phyloP scores from a whole-genome alignment of 2,329 filamentous ascomycete species.

The Fusarium graminum region DNA sequence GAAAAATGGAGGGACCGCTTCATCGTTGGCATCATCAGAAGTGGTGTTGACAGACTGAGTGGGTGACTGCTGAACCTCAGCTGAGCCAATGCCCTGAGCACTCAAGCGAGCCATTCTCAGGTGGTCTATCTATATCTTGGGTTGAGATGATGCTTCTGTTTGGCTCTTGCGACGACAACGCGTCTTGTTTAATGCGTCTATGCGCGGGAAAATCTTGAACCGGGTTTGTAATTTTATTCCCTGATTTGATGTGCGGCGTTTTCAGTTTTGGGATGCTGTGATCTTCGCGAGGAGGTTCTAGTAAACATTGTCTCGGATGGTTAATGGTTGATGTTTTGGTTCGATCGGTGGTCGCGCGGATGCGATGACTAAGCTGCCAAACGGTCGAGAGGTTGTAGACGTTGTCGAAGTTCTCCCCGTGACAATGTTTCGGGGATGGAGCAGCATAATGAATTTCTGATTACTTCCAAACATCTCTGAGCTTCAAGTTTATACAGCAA shows the following conservation, averaged over 20 bases:
- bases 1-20: conserved; percentile 61
- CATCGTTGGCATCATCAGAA: conserved; percentile 25
- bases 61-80: conserved; percentile 36
- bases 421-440: no score
- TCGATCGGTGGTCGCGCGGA: neutral
- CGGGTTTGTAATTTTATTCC: neutral
- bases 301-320: neutral
- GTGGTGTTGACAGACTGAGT: conserved; percentile 29
- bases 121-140: no score
- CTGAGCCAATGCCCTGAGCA: conserved; percentile 33
- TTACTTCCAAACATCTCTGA: no score
- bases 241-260: neutral
- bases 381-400: neutral
- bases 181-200: conserved; percentile 1
- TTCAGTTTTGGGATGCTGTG: neutral
- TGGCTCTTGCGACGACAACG: conserved; percentile 2
- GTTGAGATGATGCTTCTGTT: neutral
- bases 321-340: neutral
- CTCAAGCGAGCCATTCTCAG: conserved; percentile 43
- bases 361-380: neutral
- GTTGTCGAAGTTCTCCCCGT: no score
- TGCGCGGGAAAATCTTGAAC: neutral
- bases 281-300: neutral
- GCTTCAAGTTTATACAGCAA: no score
- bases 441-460: no score